Percentiles rank a stretch among this genome's conserved stretches.
Evolutionary conservation across 495 filamentous ascomycete genomes (phyloP).

Genomic region (Lasiosphaeria hispida): DNA sequence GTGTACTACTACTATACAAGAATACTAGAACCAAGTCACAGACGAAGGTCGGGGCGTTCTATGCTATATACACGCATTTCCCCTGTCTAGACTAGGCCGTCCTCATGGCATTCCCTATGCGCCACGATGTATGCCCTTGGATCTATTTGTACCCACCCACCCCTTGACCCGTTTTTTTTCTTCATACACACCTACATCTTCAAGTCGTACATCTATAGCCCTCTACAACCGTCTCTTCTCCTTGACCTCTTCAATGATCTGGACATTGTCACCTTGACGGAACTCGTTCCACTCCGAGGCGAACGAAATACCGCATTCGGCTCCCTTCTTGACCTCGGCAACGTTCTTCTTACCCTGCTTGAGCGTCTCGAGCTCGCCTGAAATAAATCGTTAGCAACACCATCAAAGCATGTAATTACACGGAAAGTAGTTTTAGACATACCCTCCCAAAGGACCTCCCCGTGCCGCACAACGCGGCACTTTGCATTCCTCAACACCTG

Average conservation of each 20-base stretch:
- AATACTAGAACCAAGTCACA: too few species aligned
- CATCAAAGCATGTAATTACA: neutral
- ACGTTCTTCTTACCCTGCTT: constrained; percentile 93
- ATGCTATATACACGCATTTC: too few species aligned
- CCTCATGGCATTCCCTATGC: too few species aligned
- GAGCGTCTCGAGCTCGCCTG: constrained; percentile 73
- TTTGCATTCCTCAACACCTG: constrained; percentile 56
- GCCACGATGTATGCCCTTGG: too few species aligned
- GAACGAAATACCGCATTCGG: constrained; percentile 89
- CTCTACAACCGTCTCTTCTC: constrained; percentile 67
- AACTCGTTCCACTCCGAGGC: constrained; percentile 69
- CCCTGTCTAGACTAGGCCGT: too few species aligned
- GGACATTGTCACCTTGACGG: constrained; percentile 76
- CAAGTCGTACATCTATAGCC: neutral
- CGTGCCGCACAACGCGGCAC: constrained; percentile 68
- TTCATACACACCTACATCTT: constrained; percentile 6
- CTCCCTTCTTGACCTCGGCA: constrained; percentile 81
- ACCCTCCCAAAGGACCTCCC: constrained; percentile 76
- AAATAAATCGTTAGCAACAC: constrained; percentile 13
- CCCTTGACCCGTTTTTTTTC: neutral
- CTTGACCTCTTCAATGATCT: constrained; percentile 74
- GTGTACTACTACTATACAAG: too few species aligned
- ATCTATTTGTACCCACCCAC: neutral
- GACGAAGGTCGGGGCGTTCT: too few species aligned
- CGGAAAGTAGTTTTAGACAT: constrained; percentile 34